phyloP scores from a whole-genome alignment of 495 filamentous ascomycete species.

The Darksidea phi region DNA sequence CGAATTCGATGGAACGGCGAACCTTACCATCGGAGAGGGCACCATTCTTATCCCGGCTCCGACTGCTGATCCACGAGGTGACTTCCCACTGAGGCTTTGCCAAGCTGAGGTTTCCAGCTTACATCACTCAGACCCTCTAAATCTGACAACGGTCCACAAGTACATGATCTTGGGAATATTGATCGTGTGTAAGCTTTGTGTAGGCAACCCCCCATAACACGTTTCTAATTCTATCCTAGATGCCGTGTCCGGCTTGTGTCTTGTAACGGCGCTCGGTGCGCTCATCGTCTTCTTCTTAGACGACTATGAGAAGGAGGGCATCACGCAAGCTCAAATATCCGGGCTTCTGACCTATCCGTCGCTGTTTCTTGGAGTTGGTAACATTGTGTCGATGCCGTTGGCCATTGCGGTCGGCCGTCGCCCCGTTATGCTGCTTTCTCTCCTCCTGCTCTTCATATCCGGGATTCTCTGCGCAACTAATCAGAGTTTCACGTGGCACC shows the following conservation, averaged over 20 bases:
- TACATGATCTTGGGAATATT: slow-evolving; percentile 12
- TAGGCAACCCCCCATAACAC: neutral
- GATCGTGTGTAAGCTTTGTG: neutral
- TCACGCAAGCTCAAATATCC: slow-evolving; percentile 18
- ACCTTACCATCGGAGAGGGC: neutral
- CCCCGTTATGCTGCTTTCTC: slow-evolving; percentile 42
- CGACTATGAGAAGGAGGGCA: neutral
- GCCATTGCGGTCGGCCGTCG: slow-evolving; percentile 47
- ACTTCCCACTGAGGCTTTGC: neutral
- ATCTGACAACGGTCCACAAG: slow-evolving; percentile 18
- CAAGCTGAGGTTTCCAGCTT: neutral
- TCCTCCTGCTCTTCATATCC: slow-evolving; percentile 31
- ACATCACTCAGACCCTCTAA: slow-evolving; percentile 17
- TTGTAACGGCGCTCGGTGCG: neutral
- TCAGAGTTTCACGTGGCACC: slow-evolving; percentile 19
- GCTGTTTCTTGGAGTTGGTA: slow-evolving; percentile 45
- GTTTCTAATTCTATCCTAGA: neutral
- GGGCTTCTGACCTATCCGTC: slow-evolving; percentile 43
- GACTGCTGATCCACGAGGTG: slow-evolving; percentile 13
- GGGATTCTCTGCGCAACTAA: slow-evolving; percentile 16
- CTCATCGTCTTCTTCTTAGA: neutral
- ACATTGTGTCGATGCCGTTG: slow-evolving; percentile 47
- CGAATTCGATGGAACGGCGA: neutral
- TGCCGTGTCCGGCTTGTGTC: neutral
- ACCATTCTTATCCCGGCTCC: slow-evolving; percentile 8